Evolutionary conservation across 305 asterid genomes (phyloP).

Genomic region (Nicotiana rustica): DNA sequence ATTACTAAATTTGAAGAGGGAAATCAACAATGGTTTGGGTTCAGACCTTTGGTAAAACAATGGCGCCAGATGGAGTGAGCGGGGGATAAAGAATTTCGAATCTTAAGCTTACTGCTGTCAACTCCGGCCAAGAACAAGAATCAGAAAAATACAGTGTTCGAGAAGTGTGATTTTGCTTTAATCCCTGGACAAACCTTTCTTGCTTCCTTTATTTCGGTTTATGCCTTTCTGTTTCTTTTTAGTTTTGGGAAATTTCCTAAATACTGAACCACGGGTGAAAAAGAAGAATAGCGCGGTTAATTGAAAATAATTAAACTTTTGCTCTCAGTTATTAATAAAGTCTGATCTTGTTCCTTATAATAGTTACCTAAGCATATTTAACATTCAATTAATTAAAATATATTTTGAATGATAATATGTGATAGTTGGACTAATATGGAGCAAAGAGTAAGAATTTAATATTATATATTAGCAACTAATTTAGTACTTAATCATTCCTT

Average conservation of each 20-base stretch:
- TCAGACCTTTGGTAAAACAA: neutral
- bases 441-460: no score
- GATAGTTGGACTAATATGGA: no score
- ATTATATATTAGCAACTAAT: no score
- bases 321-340: no score
- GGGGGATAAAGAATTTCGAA: conserved; percentile 4
- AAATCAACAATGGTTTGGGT: conserved; percentile 5
- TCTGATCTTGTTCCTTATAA: no score
- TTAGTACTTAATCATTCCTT: no score
- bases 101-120: neutral
- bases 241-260: neutral
- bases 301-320: no score
- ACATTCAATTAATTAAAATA: no score
- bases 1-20: neutral
- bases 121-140: conserved; percentile 23
- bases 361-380: no score
- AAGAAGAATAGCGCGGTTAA: neutral
- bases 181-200: neutral
- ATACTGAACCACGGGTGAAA: neutral
- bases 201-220: neutral
- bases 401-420: no score
- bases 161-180: neutral
- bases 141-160: neutral
- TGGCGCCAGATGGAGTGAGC: neutral
- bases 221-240: neutral